phyloP scores from a whole-genome alignment of 2,329 filamentous ascomycete species.

The Botrytis deweyae region DNA sequence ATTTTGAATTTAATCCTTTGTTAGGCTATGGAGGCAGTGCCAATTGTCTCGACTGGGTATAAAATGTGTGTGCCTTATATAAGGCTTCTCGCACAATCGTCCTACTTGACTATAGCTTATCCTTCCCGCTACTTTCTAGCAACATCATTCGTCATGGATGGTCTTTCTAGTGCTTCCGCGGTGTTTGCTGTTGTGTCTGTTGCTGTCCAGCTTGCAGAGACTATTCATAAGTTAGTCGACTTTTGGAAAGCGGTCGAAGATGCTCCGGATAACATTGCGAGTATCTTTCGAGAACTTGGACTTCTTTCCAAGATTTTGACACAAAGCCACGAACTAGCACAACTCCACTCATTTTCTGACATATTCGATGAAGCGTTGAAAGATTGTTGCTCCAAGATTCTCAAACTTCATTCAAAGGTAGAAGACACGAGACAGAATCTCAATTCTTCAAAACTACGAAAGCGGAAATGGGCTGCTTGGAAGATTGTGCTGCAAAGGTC shows the following conservation, averaged over 20 bases:
- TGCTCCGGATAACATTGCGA: conserved; percentile 3
- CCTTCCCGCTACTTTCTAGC: background rate
- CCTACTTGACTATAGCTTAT: background rate
- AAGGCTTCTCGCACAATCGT: conserved; percentile 1
- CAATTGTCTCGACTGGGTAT: background rate
- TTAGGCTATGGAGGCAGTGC: conserved; percentile 8
- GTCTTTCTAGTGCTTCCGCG: background rate
- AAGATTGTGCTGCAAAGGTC: background rate
- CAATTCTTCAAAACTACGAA: background rate
- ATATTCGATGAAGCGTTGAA: background rate
- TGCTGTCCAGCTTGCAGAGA: conserved; percentile 9
- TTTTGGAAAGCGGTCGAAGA: conserved; percentile 18
- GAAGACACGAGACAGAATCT: background rate
- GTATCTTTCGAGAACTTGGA: background rate
- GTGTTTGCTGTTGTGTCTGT: background rate
- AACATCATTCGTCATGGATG: conserved; percentile 3
- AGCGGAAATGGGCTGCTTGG: conserved; percentile 2
- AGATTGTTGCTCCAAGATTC: background rate
- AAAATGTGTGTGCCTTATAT: conserved; percentile 1
- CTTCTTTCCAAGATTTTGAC: conserved; percentile 13
- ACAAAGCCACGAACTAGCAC: background rate
- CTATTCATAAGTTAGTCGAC: background rate
- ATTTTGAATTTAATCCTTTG: background rate
- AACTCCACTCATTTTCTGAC: background rate
- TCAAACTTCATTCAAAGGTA: background rate